Evolutionary conservation across 2,329 filamentous ascomycete species (phyloP).

Genomic region (Volutella citrinella): DNA sequence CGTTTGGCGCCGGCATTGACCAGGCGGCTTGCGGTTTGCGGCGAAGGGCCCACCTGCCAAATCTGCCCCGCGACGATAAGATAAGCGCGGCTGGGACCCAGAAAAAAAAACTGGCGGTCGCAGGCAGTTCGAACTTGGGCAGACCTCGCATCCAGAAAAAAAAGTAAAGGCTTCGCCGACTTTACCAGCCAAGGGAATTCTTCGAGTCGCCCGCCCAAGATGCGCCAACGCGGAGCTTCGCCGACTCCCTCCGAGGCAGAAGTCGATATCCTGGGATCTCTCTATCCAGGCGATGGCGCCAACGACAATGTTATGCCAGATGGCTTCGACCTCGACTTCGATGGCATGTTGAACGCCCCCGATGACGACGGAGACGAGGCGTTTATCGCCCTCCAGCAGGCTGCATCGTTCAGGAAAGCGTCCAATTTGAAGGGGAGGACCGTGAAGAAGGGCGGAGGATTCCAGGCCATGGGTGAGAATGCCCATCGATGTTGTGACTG

Average conservation of each 20-base stretch:
- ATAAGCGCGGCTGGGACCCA: constrained; percentile 27
- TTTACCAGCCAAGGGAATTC: neutral
- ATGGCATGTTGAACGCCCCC: constrained; percentile 57
- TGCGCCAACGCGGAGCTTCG: constrained; percentile 73
- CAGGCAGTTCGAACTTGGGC: too few species aligned
- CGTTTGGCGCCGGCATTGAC: too few species aligned
- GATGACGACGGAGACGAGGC: constrained; percentile 70
- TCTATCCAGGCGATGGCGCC: constrained; percentile 62
- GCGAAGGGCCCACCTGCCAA: too few species aligned
- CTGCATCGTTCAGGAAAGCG: constrained; percentile 81
- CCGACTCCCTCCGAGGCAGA: constrained; percentile 86
- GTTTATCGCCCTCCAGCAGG: constrained; percentile 86
- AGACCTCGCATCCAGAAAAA: too few species aligned
- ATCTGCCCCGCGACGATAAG: constrained; percentile 37
- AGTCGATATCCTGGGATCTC: constrained; percentile 79
- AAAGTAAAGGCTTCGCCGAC: too few species aligned
- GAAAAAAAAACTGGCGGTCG: constrained; percentile 31
- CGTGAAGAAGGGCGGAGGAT: constrained; percentile 93
- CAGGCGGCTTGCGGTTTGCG: too few species aligned
- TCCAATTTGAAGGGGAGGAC: constrained; percentile 79
- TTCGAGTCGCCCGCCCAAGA: constrained; percentile 32
- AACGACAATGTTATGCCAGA: constrained; percentile 32
- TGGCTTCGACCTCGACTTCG: constrained; percentile 53
- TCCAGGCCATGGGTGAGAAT: constrained; percentile 83
- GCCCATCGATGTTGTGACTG: too few species aligned